Evolutionary conservation across 192 early-diverging fungal species (phyloP).

Genomic region (Obelidium mucronatum): DNA sequence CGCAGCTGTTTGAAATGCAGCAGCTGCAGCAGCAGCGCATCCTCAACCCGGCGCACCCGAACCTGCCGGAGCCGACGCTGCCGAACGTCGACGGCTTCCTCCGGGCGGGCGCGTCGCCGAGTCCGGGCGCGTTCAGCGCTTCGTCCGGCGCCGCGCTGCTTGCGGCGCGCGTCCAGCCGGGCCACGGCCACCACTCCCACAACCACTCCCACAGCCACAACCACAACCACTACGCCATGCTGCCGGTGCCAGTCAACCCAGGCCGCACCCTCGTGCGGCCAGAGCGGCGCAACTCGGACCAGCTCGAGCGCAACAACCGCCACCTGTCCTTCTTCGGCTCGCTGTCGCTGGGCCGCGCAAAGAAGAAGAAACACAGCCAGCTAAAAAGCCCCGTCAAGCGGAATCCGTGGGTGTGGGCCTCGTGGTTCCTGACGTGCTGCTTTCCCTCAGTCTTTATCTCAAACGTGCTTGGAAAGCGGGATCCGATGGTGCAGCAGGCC

Average conservation of each 20-base stretch:
- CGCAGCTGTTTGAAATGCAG: no score
- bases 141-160: background rate
- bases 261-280: slow-evolving; percentile 22
- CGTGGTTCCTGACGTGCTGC: slow-evolving; percentile 38
- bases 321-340: slow-evolving; percentile 4
- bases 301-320: background rate
- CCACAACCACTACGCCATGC: slow-evolving; percentile 21
- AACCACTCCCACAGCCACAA: background rate
- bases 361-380: background rate
- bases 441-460: slow-evolving; percentile 23
- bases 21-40: background rate
- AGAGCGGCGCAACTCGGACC: background rate
- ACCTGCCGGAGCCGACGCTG: slow-evolving; percentile 7
- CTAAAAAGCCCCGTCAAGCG: background rate
- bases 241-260: background rate
- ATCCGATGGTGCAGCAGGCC: slow-evolving; percentile 48
- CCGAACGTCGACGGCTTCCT: slow-evolving; percentile 7
- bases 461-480: slow-evolving; percentile 34
- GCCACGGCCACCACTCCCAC: slow-evolving; percentile 6
- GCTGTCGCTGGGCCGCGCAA: slow-evolving; percentile 6
- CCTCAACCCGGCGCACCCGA: background rate
- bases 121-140: background rate
- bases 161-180: background rate
- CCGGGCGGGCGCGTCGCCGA: background rate
- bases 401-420: slow-evolving; percentile 28